A percentile compares a stretch with the other conserved stretches of the same genome.
phyloP scores from a whole-genome alignment of 148 eudicot species.

The Vaccinium macrocarpon region DNA sequence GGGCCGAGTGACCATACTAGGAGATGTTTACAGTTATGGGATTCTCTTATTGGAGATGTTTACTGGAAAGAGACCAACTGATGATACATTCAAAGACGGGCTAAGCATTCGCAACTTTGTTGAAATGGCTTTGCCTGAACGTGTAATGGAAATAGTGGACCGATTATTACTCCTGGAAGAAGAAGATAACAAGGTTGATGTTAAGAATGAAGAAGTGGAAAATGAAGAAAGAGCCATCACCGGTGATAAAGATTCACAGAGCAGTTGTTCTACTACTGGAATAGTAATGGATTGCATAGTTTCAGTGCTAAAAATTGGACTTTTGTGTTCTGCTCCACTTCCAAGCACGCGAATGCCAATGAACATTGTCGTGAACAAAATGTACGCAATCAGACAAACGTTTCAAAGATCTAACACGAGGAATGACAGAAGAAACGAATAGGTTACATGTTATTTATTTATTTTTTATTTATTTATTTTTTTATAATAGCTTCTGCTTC shows the following conservation, averaged over 20 bases:
- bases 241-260: not conserved
- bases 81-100: conserved; percentile 18
- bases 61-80: conserved; percentile 10
- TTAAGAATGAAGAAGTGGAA: not conserved
- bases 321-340: conserved; percentile 16
- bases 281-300: not conserved
- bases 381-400: conserved; percentile 13
- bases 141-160: conserved; percentile 9
- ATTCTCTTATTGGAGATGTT: conserved; percentile 21
- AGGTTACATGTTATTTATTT: not conserved
- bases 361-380: conserved; percentile 14
- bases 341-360: conserved; percentile 10
- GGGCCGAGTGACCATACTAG: conserved; percentile 5
- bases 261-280: not conserved
- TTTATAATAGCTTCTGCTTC: too few species aligned
- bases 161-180: not conserved
- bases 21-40: conserved; percentile 25
- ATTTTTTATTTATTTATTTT: not conserved
- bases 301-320: conserved; percentile 19
- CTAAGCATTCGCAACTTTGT: conserved; percentile 14
- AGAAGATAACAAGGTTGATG: not conserved
- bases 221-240: not conserved
- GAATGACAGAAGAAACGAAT: not conserved
- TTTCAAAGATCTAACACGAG: not conserved
- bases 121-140: conserved; percentile 10